Percentiles rank a stretch among this genome's conserved stretches.
Evolutionary conservation across 805 yeast species (phyloP).

Genomic region (Hanseniaspora taiwanica): DNA sequence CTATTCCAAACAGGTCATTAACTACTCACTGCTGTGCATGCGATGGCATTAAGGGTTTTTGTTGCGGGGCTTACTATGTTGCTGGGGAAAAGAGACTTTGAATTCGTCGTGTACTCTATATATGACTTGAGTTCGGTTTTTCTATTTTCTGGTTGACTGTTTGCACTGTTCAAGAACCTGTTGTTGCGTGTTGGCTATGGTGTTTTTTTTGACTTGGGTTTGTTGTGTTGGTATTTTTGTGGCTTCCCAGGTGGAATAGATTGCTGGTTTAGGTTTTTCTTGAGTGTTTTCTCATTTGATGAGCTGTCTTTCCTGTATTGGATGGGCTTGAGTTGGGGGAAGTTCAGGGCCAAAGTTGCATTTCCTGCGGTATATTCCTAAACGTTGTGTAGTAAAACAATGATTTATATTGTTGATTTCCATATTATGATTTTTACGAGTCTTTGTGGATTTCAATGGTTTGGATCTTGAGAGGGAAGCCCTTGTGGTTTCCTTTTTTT

Average conservation of each 20-base stretch:
- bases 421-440: background rate
- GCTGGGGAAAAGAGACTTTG: too few species aligned
- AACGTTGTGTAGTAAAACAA: constrained; percentile 69
- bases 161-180: background rate
- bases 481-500: background rate
- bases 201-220: too few species aligned
- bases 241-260: too few species aligned
- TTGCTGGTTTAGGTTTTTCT: too few species aligned
- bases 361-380: constrained; percentile 96
- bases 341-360: constrained; percentile 40
- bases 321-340: constrained; percentile 15
- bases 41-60: too few species aligned
- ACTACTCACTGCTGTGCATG: too few species aligned
- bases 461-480: constrained; percentile 1
- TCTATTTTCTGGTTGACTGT: too few species aligned
- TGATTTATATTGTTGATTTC: background rate
- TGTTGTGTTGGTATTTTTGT: too few species aligned
- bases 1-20: too few species aligned
- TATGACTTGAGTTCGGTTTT: background rate
- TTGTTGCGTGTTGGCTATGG: background rate
- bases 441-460: constrained; percentile 4
- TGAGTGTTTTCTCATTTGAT: background rate
- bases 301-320: constrained; percentile 2
- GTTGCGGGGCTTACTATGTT: too few species aligned
- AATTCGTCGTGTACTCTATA: background rate